These are phyloP conservation scores for Solanum hybrid DNA, from an alignment of 305 asterid species.

Conservation along the genomic window DNA sequence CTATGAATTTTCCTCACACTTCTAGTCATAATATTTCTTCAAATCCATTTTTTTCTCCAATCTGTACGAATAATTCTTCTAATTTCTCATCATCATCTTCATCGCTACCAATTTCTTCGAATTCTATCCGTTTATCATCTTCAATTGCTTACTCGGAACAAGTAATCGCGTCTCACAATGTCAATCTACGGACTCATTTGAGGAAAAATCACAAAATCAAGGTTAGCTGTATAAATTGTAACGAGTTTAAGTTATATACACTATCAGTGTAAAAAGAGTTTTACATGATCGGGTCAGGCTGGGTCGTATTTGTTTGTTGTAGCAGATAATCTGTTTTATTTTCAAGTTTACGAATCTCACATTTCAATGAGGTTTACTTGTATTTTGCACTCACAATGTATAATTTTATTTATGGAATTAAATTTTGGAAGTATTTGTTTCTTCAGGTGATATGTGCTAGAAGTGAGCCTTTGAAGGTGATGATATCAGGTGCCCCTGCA, in stretches of 20 bases:
- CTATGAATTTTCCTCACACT: neutral
- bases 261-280: neutral
- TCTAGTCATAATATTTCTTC: neutral
- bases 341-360: neutral
- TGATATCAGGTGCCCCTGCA: conserved; percentile 95
- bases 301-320: neutral
- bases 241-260: neutral
- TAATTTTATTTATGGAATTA: neutral
- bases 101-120: neutral
- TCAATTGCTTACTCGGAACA: conserved; percentile 11
- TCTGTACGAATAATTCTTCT: neutral
- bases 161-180: neutral
- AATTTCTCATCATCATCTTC: neutral
- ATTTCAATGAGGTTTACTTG: neutral
- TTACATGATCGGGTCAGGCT: neutral
- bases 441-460: conserved; percentile 32
- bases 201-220: conserved; percentile 3
- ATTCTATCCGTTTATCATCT: conserved; percentile 5
- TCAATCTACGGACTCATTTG: neutral
- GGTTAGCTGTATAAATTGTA: conserved; percentile 5
- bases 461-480: conserved; percentile 75
- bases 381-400: neutral
- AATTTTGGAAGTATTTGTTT: neutral
- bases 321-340: neutral
- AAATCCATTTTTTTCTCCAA: neutral